Evolutionary conservation across 495 filamentous ascomycete genomes (phyloP).

Genomic region (Penicillium antarcticum): DNA sequence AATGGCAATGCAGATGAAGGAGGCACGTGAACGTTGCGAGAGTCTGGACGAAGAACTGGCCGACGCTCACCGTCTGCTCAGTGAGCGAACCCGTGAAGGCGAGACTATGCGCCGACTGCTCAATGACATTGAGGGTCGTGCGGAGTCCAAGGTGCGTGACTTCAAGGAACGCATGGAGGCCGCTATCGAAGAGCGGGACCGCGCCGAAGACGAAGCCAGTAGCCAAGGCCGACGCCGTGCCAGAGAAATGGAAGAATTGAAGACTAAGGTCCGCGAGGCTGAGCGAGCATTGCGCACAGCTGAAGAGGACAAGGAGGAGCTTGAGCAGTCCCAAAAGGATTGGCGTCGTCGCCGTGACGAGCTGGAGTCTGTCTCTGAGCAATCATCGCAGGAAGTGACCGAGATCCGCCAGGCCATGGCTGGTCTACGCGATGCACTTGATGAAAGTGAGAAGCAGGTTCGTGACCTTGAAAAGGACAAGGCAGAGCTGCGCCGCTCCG

Average conservation of each 20-base stretch:
- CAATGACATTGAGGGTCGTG: conserved; percentile 77
- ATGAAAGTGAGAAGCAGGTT: conserved; percentile 82
- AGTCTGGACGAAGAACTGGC: conserved; percentile 90
- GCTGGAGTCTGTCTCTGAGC: conserved; percentile 64
- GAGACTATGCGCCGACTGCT: conserved; percentile 93
- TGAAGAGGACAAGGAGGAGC: conserved; percentile 64
- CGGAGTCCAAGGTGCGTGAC: conserved; percentile 77
- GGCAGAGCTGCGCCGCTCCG: conserved; percentile 63
- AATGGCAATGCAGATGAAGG: conserved; percentile 89
- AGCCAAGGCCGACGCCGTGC: conserved; percentile 69
- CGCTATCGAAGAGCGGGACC: conserved; percentile 86
- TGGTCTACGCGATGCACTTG: conserved; percentile 73
- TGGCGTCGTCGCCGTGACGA: conserved; percentile 72
- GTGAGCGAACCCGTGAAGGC: conserved; percentile 86
- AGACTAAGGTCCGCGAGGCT: conserved; percentile 70
- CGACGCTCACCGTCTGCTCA: conserved; percentile 83
- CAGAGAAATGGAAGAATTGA: conserved; percentile 84
- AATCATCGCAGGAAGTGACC: conserved; percentile 63
- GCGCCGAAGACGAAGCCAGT: conserved; percentile 85
- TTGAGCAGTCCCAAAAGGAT: conserved; percentile 66
- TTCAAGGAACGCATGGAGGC: conserved; percentile 87
- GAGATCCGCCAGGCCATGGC: conserved; percentile 77
- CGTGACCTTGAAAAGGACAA: conserved; percentile 79
- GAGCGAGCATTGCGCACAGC: conserved; percentile 71
- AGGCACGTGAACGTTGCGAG: conserved; percentile 76